Evolutionary conservation across 2,329 filamentous ascomycete genomes (phyloP).

Genomic region (Colletotrichum abscissum): DNA sequence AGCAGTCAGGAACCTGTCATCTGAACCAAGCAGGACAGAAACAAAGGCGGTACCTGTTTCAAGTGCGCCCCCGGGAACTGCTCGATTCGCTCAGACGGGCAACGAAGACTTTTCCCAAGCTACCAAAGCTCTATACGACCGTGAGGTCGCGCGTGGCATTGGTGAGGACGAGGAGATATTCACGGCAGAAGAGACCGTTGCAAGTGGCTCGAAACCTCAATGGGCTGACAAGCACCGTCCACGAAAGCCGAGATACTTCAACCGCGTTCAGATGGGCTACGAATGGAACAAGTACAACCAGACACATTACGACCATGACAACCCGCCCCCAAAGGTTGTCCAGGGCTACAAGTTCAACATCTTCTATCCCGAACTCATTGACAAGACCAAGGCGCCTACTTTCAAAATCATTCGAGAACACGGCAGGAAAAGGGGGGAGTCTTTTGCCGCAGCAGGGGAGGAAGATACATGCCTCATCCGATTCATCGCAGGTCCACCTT

Average conservation of each 20-base stretch:
- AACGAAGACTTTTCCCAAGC: conserved; percentile 88
- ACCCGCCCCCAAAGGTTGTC: conserved; percentile 96
- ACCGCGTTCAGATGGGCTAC: conserved; percentile 98
- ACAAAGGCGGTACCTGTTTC: conserved; percentile 35
- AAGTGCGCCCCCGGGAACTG: conserved; percentile 64
- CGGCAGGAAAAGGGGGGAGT: conserved; percentile 88
- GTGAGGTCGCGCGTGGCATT: conserved; percentile 90
- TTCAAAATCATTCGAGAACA: conserved; percentile 96
- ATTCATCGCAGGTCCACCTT: conserved; percentile 94
- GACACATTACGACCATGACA: conserved; percentile 98
- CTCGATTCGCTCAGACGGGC: conserved; percentile 75
- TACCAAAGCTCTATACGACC: conserved; percentile 89
- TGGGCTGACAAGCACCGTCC: conserved; percentile 90
- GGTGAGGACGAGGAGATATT: conserved; percentile 97
- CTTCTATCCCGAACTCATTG: conserved; percentile 97
- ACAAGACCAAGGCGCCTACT: conserved; percentile 93
- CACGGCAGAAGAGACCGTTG: conserved; percentile 85
- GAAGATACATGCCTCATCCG: conserved; percentile 97
- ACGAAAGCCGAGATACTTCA: conserved; percentile 96
- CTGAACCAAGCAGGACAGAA: conserved; percentile 40
- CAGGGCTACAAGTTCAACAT: conserved; percentile 99
- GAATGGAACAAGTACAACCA: conserved; percentile 99
- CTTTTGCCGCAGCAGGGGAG: conserved; percentile 91
- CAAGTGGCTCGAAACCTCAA: conserved; percentile 71
- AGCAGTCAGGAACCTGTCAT: conserved; percentile 28